Base-by-base conservation (phyloP, 805 yeast genomes). In the Cyberlindnera veronae region DNA sequence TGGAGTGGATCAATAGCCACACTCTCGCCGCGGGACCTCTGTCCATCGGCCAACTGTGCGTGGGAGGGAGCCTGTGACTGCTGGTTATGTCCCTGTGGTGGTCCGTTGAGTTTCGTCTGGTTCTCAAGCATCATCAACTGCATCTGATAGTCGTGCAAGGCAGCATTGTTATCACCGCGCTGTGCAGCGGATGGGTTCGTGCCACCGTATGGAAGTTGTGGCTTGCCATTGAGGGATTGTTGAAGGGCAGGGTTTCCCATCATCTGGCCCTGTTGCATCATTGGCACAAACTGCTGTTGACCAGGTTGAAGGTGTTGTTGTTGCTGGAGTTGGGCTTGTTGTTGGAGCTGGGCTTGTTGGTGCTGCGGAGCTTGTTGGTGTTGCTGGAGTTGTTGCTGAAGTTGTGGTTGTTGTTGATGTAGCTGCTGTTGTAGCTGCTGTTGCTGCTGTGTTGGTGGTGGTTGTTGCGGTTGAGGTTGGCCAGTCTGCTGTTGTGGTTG, bases 71-170 rank as follows among this genome's bases (percentile, higher is more conserved):
- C 23, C 8, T 21, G 26, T 9, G 28, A 15, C 12, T 29, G 40
- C 11, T 28, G 34, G 11, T 21, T 29, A 3, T n/a, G 27, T 16
- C 13, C 27, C 16, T 20, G 29, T 18, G 18, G 24, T 34, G 38
- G 31, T 18, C 28, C 51, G 35, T 22, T 43, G 22, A 39, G 9
- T 57, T 83, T 81, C 54, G 82, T 85, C 55, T 84, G 90, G 46
- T 77, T 77, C 53, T 86, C 95, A 54, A 86, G 64, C 51, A 82
- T 62, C 74, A 83, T 76, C 50, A 84, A 66, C 58, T 85, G 91
- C 69, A 77, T 79, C 59, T 86, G 95, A 60, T 86, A 86, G 53
- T 86, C 95, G 50, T 82, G 85, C 31, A 86, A 64, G 2, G 89
- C 89, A 46, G 71, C 72, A 42, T 42, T 31, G 36, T 48, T 50